A percentile compares a stretch with the other conserved stretches of the same genome.
Conservation (phyloP, 2,329 filamentous ascomycete species). For the Lachnellula subtilissima region DNA sequence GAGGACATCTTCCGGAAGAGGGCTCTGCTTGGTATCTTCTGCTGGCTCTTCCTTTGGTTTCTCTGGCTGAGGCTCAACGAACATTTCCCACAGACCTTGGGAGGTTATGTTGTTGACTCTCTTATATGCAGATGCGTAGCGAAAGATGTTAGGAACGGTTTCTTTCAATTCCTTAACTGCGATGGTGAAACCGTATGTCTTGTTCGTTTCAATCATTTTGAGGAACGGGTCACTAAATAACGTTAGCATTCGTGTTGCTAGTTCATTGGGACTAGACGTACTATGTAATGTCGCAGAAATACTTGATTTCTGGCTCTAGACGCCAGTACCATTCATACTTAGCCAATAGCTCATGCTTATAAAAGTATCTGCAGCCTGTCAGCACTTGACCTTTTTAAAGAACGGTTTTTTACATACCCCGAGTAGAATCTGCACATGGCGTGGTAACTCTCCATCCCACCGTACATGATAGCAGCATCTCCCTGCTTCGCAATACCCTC, state of each 20-base stretch:
- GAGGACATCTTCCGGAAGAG: conserved; percentile 75
- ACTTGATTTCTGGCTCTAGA: conserved; percentile 97
- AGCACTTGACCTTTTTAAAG: conserved; percentile 5
- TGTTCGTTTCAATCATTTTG: conserved; percentile 89
- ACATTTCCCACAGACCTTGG: conserved; percentile 98
- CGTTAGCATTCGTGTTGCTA: conserved; percentile 29
- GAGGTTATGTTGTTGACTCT: conserved; percentile 85
- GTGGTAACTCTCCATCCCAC: conserved; percentile 97
- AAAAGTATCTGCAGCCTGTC: conserved; percentile 67
- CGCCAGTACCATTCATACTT: conserved; percentile 99
- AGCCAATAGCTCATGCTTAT: conserved; percentile 87
- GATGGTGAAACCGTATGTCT: conserved; percentile 98
- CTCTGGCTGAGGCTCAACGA: conserved; percentile 71
- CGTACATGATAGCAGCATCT: conserved; percentile 97
- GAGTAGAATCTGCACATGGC: conserved; percentile 99
- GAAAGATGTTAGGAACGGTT: conserved; percentile 97
- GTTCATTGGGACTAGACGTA: conserved; percentile 39
- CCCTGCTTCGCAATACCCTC: conserved; percentile 97
- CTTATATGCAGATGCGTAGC: conserved; percentile 98
- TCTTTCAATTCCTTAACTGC: conserved; percentile 97
- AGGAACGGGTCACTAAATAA: conserved; percentile 78
- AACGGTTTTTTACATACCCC: conserved; percentile 54
- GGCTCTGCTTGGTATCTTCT: conserved; percentile 59
- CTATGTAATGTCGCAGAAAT: conserved; percentile 99
- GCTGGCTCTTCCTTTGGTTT: conserved; percentile 50